Percentiles rank a stretch among this genome's conserved stretches.
phyloP scores from a whole-genome alignment of 306 rosid genomes.

The Hylodesmum podocarpum region DNA sequence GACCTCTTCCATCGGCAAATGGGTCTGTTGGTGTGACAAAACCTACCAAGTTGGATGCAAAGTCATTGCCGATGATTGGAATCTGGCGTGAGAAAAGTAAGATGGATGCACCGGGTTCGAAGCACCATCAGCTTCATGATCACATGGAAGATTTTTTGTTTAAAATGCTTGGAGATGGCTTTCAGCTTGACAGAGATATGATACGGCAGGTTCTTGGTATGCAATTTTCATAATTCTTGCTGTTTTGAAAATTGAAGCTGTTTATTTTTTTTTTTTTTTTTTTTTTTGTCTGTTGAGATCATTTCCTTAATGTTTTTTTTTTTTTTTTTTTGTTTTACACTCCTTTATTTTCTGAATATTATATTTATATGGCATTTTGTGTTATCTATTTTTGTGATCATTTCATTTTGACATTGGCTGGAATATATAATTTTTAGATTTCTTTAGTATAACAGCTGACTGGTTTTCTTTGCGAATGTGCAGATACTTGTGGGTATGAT shows the following conservation, averaged over 20 bases:
- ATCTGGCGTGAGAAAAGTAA: slow-evolving; percentile 40
- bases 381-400: not conserved
- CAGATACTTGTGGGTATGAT: slow-evolving; percentile 78
- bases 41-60: slow-evolving; percentile 56
- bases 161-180: slow-evolving; percentile 82
- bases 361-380: not conserved
- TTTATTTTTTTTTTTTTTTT: not conserved
- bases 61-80: slow-evolving; percentile 46
- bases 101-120: slow-evolving; percentile 28
- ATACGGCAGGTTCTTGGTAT: slow-evolving; percentile 82
- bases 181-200: slow-evolving; percentile 59
- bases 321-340: not conserved
- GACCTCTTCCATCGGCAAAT: slow-evolving; percentile 38
- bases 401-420: not conserved
- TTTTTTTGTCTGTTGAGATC: not conserved
- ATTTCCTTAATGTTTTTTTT: not conserved
- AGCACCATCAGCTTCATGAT: slow-evolving; percentile 41
- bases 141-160: slow-evolving; percentile 80
- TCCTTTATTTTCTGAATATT: not conserved
- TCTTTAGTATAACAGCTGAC: slow-evolving; percentile 30
- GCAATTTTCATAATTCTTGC: not conserved
- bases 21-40: slow-evolving; percentile 36
- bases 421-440: slow-evolving; percentile 8
- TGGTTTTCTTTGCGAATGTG: slow-evolving; percentile 40
- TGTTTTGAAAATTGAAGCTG: not conserved